Percentiles rank a stretch among this genome's conserved stretches.
These are phyloP conservation scores for Trichophyton schoenleinii DNA, from an alignment of 2,329 filamentous ascomycete genomes.

Conservation along the genomic window DNA sequence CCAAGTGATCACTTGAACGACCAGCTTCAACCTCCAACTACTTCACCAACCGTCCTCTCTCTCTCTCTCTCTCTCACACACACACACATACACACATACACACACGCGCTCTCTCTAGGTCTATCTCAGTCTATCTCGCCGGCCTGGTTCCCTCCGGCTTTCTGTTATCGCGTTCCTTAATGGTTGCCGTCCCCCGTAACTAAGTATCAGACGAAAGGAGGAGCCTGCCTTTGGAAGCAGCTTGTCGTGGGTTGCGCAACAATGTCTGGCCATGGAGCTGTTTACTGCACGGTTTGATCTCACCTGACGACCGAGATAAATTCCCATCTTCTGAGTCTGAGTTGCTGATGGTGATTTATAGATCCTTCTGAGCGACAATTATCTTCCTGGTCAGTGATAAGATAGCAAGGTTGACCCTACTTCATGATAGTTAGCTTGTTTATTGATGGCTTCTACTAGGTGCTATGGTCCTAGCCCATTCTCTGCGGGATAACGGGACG, in stretches of 20 bases:
- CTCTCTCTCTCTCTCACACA: neutral
- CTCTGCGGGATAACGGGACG: slow-evolving; percentile 78
- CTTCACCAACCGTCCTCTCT: neutral
- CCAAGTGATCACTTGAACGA: neutral
- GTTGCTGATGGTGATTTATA: slow-evolving; percentile 27
- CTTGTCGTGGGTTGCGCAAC: neutral
- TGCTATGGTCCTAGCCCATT: slow-evolving; percentile 86
- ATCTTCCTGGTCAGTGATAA: slow-evolving; percentile 63
- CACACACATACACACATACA: too few relatives aligned
- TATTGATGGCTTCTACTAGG: slow-evolving; percentile 39
- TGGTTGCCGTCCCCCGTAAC: neutral
- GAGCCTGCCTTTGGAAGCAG: neutral
- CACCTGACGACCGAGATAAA: neutral
- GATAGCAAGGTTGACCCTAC: neutral
- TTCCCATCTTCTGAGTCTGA: neutral
- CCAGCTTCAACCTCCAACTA: too few relatives aligned
- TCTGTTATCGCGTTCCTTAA: neutral
- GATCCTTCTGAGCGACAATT: slow-evolving; percentile 85
- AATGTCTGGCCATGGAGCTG: slow-evolving; percentile 35
- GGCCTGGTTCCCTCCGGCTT: neutral
- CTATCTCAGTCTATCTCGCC: neutral
- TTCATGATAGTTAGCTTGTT: neutral
- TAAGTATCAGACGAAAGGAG: neutral
- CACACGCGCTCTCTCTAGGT: neutral
- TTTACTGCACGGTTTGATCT: slow-evolving; percentile 51